Conservation (phyloP, 768 basidiomycete genomes). For the Suillus sp. region DNA sequence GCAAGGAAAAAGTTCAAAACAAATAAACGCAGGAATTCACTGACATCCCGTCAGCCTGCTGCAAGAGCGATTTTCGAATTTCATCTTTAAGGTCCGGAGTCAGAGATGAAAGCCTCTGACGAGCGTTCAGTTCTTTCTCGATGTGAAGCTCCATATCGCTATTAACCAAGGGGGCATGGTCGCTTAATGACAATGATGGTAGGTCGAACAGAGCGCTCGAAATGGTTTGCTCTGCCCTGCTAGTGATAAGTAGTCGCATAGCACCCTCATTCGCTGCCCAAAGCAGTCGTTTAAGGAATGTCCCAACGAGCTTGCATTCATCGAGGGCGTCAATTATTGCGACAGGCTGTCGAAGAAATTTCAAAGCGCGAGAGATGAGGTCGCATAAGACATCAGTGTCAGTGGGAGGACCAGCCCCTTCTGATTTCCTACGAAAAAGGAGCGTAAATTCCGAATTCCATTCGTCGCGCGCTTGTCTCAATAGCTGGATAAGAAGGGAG, state of each 20-base stretch:
- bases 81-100: conserved; percentile 13
- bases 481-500: conserved; percentile 25
- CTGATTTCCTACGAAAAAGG: conserved; percentile 11
- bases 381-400: conserved; percentile 11
- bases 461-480: background rate
- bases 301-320: conserved; percentile 20
- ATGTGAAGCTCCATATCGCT: conserved; percentile 21
- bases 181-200: conserved; percentile 17
- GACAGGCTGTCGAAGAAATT: conserved; percentile 3
- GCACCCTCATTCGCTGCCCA: background rate
- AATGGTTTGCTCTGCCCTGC: conserved; percentile 20
- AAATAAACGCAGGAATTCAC: background rate
- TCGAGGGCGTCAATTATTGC: conserved; percentile 27
- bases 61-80: conserved; percentile 12
- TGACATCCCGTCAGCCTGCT: conserved; percentile 25
- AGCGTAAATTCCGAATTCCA: background rate
- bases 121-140: conserved; percentile 16
- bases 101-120: conserved; percentile 16
- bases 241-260: conserved; percentile 21
- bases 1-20: background rate
- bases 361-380: conserved; percentile 6
- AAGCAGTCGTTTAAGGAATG: conserved; percentile 18
- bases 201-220: conserved; percentile 10
- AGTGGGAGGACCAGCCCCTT: background rate
- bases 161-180: conserved; percentile 2